A percentile compares a stretch with the other conserved stretches of the same genome.
Conservation (phyloP, 257 asterid species). For the Cinchona pubescens region DNA sequence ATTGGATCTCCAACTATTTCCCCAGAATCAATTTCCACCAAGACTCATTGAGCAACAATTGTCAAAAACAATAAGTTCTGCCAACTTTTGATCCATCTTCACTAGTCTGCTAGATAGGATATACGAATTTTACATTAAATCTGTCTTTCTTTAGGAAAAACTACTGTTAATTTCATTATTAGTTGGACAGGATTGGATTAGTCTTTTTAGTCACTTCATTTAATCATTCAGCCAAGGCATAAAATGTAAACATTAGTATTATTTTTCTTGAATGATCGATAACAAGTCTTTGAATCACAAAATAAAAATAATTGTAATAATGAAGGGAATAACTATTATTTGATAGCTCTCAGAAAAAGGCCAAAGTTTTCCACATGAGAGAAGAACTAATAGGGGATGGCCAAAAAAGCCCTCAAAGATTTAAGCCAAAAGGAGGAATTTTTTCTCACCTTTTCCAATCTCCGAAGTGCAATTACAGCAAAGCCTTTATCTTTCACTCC, state of each 20-base stretch:
- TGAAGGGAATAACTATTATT: neutral
- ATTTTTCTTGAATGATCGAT: too few species aligned
- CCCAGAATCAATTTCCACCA: neutral
- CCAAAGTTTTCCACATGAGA: slow-evolving; percentile 58
- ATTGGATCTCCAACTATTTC: neutral
- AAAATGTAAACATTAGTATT: neutral
- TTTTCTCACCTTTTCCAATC: slow-evolving; percentile 15
- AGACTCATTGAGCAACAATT: neutral
- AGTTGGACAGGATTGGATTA: neutral
- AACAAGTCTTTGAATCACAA: neutral
- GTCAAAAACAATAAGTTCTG: neutral
- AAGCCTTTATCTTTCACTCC: slow-evolving; percentile 40
- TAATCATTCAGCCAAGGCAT: neutral
- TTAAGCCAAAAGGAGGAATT: slow-evolving; percentile 32
- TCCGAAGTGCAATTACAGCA: slow-evolving; percentile 7
- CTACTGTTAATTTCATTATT: neutral
- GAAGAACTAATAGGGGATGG: slow-evolving; percentile 12
- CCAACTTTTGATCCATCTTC: neutral
- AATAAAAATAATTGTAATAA: neutral
- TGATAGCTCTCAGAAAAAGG: slow-evolving; percentile 54
- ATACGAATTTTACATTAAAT: neutral
- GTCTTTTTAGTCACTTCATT: too few species aligned
- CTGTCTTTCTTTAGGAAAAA: neutral
- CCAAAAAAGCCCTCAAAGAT: slow-evolving; percentile 24
- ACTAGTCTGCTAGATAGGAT: neutral